Base-by-base conservation (phyloP, 2,329 filamentous ascomycete genomes). In the Ophiostoma australiae region DNA sequence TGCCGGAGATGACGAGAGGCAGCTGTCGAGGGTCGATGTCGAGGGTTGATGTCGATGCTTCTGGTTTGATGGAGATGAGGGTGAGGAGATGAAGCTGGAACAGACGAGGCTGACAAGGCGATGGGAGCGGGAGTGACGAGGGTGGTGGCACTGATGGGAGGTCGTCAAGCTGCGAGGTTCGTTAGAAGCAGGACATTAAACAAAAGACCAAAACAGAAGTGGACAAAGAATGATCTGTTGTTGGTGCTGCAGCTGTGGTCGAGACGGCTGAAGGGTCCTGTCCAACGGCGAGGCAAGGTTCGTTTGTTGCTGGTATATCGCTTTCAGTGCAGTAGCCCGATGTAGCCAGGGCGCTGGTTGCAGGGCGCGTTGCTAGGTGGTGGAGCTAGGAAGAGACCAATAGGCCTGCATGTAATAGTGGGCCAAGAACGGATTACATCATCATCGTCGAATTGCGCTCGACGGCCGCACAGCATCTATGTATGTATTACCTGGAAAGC, bases 341-440 rank as follows among this genome's bases (percentile, higher is more conserved):
- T 58, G 27, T 58, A 58, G 52, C 13, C 52, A 58, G 52, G n/a
- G 52, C 52, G 52, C 52, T 27, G 52, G n/a, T 55, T 55, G 52
- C 52, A 55, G 52, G 3, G 52, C 52, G 11, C 52, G 52, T 58
- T 58, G 52, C 52, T 58, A 58, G 52, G 52, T 23, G 17, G 52
- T 23, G 17, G 41, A 44, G 15, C 1, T 27, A 23, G n/a, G 2
- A 58, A n/a, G 23, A 11, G 52, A 13, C 52, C 52, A 58, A 58
- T 58, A 13, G 4, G 10, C 3, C 23, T 27, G n/a, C 52, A 23
- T 4, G 8, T 0, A 58, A 48, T 48, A 58, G 52, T 27, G 52
- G 52, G n/a, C 11, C 8, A 1, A 5, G 5, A 11, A 1, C 13
- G 10, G n/a, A 58, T 58, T 27, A 58, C 52, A 27, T 58, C 52